Percentiles rank a stretch among this genome's conserved stretches.
Conservation (phyloP, 805 yeast genomes). For the Priceomyces melissophilus region DNA sequence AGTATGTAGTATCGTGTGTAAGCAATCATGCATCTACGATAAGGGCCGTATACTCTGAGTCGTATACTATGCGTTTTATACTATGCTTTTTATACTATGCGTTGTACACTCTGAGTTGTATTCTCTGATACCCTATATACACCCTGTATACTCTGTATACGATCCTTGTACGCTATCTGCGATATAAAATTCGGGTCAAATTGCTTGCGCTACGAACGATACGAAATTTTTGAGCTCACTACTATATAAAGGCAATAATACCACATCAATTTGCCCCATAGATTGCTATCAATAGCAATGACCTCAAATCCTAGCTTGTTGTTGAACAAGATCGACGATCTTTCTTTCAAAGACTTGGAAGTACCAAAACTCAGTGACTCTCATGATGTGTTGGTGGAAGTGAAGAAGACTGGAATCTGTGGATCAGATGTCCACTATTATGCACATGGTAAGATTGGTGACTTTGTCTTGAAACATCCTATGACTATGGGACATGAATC, state of each 20-base stretch:
- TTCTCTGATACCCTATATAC: too few species aligned
- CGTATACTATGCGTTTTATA: too few species aligned
- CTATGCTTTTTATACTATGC: too few species aligned
- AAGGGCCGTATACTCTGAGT: too few species aligned
- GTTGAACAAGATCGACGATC: constrained; percentile 58
- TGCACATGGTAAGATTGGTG: constrained; percentile 75
- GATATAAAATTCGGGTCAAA: background rate
- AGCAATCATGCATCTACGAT: too few species aligned
- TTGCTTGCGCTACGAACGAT: background rate
- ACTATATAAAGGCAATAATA: background rate
- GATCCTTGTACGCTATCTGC: too few species aligned
- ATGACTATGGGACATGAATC: constrained; percentile 92
- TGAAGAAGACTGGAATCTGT: constrained; percentile 84
- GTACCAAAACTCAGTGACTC: constrained; percentile 61
- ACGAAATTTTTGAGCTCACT: too few species aligned
- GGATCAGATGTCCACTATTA: constrained; percentile 86
- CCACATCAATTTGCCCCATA: too few species aligned
- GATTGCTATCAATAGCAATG: constrained; percentile 10
- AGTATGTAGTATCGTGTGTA: too few species aligned
- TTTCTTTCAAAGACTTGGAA: constrained; percentile 64
- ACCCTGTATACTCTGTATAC: too few species aligned
- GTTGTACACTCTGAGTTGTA: too few species aligned
- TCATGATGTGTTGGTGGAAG: constrained; percentile 67
- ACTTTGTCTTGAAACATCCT: constrained; percentile 67
- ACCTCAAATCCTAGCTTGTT: constrained; percentile 54